A percentile compares a stretch with the other conserved stretches of the same genome.
These are phyloP conservation scores for Echium plantagineum DNA, from an alignment of 257 asterid genomes.

Conservation along the genomic window DNA sequence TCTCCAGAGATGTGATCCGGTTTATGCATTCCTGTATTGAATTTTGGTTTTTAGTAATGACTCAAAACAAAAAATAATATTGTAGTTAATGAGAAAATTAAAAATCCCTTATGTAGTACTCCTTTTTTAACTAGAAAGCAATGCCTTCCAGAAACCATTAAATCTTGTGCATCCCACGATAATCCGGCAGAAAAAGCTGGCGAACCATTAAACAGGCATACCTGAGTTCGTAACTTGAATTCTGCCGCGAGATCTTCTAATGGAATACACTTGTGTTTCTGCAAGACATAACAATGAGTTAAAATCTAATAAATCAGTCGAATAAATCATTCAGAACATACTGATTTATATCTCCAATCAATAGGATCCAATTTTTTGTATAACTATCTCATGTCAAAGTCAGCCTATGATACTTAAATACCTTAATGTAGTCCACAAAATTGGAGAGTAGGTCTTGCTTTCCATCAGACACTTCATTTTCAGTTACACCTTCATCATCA, in stretches of 20 bases:
- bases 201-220: constrained; percentile 16
- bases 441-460: constrained; percentile 69
- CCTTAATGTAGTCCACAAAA: constrained; percentile 96
- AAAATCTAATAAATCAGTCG: no score
- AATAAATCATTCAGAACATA: no score
- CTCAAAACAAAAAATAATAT: background rate
- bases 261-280: constrained; percentile 91
- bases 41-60: constrained; percentile 10
- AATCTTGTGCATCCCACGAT: constrained; percentile 1
- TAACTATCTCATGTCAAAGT: background rate
- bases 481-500: constrained; percentile 96
- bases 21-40: constrained; percentile 85
- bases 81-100: no score
- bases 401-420: constrained; percentile 9
- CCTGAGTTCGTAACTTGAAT: constrained; percentile 94
- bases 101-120: no score
- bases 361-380: background rate
- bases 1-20: constrained; percentile 63
- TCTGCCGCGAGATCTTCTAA: constrained; percentile 98
- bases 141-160: background rate
- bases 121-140: no score
- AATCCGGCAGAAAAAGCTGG: background rate
- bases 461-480: constrained; percentile 76
- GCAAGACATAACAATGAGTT: constrained; percentile 16
- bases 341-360: background rate